phyloP scores from a whole-genome alignment of 2,329 filamentous ascomycete genomes.

The Zymoseptoria passerinii region DNA sequence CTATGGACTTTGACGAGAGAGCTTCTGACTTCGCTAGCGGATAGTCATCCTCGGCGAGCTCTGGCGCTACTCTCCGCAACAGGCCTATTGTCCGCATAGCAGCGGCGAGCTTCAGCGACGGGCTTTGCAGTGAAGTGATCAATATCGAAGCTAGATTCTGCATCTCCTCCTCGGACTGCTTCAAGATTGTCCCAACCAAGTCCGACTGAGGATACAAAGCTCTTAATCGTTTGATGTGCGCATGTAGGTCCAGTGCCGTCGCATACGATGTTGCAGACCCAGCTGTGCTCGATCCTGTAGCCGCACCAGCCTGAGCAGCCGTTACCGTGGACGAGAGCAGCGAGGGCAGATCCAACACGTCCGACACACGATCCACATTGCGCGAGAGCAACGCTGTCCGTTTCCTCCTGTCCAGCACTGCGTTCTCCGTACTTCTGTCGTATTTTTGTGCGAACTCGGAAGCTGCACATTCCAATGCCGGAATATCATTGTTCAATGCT shows the following conservation, averaged over 20 bases:
- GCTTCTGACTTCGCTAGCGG: conserved; percentile 12
- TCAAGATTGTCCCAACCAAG: conserved; percentile 62
- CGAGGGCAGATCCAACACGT: conserved; percentile 82
- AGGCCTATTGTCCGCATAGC: conserved; percentile 87
- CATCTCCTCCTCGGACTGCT: conserved; percentile 79
- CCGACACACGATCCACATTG: conserved; percentile 82
- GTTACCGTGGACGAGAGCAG: conserved; percentile 72
- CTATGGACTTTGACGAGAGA: conserved; percentile 25
- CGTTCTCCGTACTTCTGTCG: conserved; percentile 57
- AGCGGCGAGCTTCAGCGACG: conserved; percentile 75
- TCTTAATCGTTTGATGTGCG: conserved; percentile 83
- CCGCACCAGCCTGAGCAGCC: conserved; percentile 36
- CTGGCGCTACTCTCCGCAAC: conserved; percentile 78
- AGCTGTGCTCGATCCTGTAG: conserved; percentile 41
- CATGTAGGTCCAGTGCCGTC: conserved; percentile 80
- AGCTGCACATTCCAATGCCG: conserved; percentile 68
- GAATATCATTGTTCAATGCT: conserved; percentile 63
- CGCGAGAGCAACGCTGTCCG: conserved; percentile 72
- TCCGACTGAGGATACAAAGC: conserved; percentile 72
- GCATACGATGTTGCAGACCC: conserved; percentile 58
- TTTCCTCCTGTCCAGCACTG: conserved; percentile 62
- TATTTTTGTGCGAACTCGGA: conserved; percentile 77
- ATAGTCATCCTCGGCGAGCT: conserved; percentile 47
- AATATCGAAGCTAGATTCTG: conserved; percentile 80
- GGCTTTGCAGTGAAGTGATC: conserved; percentile 65